Conservation (phyloP, 768 basidiomycete genomes). For the Myochromella boudieri region DNA sequence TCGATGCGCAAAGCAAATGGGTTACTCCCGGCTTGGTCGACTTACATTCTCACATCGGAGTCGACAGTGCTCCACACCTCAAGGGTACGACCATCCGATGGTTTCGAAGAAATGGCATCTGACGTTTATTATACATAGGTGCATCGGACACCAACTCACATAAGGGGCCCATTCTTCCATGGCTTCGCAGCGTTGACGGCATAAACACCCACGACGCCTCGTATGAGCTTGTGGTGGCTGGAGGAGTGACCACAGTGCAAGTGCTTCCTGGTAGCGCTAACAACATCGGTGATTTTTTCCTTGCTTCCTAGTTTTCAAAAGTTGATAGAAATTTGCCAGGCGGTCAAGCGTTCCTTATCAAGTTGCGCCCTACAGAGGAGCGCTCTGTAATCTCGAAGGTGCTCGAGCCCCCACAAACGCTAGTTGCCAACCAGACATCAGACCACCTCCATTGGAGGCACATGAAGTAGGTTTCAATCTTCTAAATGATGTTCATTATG, state of each 20-base stretch:
- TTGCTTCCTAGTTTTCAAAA: not conserved
- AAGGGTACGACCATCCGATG: slow-evolving; percentile 18
- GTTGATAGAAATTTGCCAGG: slow-evolving; percentile 33
- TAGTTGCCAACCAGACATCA: slow-evolving; percentile 38
- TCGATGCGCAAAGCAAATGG: slow-evolving; percentile 69
- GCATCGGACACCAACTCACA: slow-evolving; percentile 57
- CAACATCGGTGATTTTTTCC: slow-evolving; percentile 47
- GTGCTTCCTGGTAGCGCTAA: slow-evolving; percentile 71
- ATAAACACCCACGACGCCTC: slow-evolving; percentile 74
- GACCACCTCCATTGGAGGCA: slow-evolving; percentile 61
- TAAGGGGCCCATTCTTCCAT: slow-evolving; percentile 52
- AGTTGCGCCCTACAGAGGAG: slow-evolving; percentile 67
- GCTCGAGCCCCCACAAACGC: slow-evolving; percentile 67
- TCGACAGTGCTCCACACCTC: slow-evolving; percentile 29
- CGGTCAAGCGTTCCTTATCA: slow-evolving; percentile 79
- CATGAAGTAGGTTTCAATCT: slow-evolving; percentile 55
- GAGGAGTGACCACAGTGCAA: slow-evolving; percentile 73
- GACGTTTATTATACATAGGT: slow-evolving; percentile 25
- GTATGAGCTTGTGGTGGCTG: slow-evolving; percentile 57
- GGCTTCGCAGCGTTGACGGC: slow-evolving; percentile 69
- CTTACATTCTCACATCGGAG: slow-evolving; percentile 47
- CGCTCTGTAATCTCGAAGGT: slow-evolving; percentile 67
- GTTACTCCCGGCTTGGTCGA: slow-evolving; percentile 43
- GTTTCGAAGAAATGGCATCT: not conserved
- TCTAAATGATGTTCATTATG: not conserved